Evolutionary conservation across 148 eudicot species (phyloP).

Genomic region (Arctostaphylos glauca): DNA sequence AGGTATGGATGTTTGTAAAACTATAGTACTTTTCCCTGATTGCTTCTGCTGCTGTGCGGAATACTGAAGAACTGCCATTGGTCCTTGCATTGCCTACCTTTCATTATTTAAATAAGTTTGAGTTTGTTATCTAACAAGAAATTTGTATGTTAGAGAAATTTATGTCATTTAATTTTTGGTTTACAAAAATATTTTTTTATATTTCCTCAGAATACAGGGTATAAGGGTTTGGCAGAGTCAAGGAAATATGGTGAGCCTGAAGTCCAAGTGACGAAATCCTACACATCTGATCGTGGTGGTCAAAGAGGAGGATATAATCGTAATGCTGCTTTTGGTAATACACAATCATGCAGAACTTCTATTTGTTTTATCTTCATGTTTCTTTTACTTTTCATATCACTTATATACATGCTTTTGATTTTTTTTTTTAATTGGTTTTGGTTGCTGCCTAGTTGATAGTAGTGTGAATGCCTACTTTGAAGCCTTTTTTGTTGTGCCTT

Average conservation of each 20-base stretch:
- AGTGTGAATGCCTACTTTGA: background rate
- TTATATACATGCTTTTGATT: background rate
- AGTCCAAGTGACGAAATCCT: constrained; percentile 34
- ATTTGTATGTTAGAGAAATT: background rate
- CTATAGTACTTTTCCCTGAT: background rate
- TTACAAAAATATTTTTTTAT: constrained; percentile 18
- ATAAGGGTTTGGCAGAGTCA: constrained; percentile 39
- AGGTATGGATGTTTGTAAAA: constrained; percentile 38
- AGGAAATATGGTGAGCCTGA: constrained; percentile 43
- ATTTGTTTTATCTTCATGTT: background rate
- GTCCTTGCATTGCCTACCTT: background rate
- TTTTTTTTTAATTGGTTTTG: background rate
- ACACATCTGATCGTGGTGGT: constrained; percentile 42
- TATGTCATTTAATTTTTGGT: background rate
- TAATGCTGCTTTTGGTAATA: constrained; percentile 45
- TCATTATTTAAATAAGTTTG: background rate
- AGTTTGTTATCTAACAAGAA: too few relatives aligned
- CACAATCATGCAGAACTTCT: background rate
- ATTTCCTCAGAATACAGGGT: constrained; percentile 45
- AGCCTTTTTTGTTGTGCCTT: background rate
- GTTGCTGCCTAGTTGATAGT: background rate
- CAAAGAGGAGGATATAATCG: constrained; percentile 52
- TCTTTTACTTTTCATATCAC: background rate
- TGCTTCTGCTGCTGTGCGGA: background rate
- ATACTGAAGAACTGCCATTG: background rate